These are phyloP conservation scores for barley (Hordeum vulgare) DNA, from an alignment of 176 grass and related monocot species.

Conservation along the genomic window DNA sequence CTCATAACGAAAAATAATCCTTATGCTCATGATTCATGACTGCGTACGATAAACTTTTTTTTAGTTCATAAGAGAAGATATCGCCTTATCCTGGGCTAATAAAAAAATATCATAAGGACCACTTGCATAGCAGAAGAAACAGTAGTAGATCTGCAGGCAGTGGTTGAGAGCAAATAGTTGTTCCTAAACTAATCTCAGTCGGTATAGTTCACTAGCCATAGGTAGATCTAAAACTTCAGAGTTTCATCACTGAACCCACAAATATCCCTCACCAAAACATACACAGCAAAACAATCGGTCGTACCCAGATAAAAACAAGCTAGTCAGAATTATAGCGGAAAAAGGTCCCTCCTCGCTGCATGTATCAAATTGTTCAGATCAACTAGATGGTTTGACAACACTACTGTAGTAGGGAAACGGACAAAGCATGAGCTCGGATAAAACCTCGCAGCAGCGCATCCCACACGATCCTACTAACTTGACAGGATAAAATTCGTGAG, in stretches of 20 bases:
- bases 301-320: not conserved
- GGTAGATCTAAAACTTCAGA: not conserved
- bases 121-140: not conserved
- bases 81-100: not conserved
- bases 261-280: not conserved
- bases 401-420: constrained; percentile 5
- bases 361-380: constrained; percentile 7
- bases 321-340: not conserved
- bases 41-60: not conserved
- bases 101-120: not conserved
- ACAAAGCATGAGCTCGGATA: not conserved
- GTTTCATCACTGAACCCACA: not conserved
- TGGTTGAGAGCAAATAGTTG: not conserved
- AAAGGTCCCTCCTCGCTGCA: not conserved
- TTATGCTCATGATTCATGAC: not conserved
- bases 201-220: not conserved
- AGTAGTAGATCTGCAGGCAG: not conserved
- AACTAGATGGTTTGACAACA: not conserved
- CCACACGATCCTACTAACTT: not conserved
- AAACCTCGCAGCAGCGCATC: not conserved
- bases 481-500: not conserved
- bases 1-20: not conserved
- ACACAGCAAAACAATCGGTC: not conserved
- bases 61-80: not conserved
- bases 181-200: not conserved